Evolutionary conservation across 179 eudicot genomes (phyloP), one percentile per base, ranked within the genome.

Genomic region (Sideroxylon spinosum): DNA sequence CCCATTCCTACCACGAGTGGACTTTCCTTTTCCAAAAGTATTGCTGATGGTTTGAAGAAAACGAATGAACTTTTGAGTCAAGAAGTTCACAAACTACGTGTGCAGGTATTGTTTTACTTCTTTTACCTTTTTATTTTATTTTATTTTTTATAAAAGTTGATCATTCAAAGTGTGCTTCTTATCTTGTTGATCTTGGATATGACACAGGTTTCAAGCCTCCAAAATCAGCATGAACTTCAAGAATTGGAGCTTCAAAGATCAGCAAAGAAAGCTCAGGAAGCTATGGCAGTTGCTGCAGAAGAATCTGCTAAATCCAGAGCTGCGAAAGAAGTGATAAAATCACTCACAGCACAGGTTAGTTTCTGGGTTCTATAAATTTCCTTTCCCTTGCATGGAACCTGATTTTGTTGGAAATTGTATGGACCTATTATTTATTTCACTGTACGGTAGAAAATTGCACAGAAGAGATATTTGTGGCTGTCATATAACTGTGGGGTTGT

Each of bases 291-390:
- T 68, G 99, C 98, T 63, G 86, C 97, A 9, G 99, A 95, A 76
- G 99, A 95, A 80, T 87, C 98, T 76, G 89, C 91, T n/a, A 93
- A 93, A 85, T 88, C 94, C 68, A 95, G 83, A 90, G 97, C 99
- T 79, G 99, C 99, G 48, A 95, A 95, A 82, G 99, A 93, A 79
- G 98, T 90, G 70, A 95, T 95, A 14, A 93, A 92, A 82, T 93
- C 94, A 19, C 95, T 95, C 77, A 92, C 95, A 55, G 90, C 93
- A 32, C 99, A 95, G 97, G 99, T 94, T 73, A 37, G 11, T 79
- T 64, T 62, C 37, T 64, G 71, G 14, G n/a, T 55, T 53, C 62
- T 76, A 7, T 48, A 16, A 25, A 19, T 57, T 29, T 44, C 22
- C 25, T 61, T 44, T 46, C 10, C 62, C 44, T 60, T 26, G 9